phyloP scores from a whole-genome alignment of 1,139 yeast species.

The Suhomyces chickasaworum region DNA sequence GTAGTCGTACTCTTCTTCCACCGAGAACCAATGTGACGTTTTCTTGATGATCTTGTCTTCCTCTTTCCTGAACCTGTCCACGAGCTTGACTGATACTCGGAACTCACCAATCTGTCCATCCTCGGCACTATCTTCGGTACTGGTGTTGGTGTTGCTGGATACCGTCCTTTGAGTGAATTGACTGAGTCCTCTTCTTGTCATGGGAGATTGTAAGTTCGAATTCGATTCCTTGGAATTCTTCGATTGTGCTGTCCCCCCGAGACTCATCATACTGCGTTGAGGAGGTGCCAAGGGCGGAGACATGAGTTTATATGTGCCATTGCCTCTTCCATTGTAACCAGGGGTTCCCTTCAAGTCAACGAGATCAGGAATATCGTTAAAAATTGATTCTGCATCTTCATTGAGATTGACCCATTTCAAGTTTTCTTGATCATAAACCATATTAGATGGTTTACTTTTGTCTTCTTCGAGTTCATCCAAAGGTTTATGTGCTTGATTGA shows the following conservation, averaged over 20 bases:
- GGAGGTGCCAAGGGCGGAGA: conserved; percentile 15
- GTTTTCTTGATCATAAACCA: conserved; percentile 63
- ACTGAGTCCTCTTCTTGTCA: conserved; percentile 21
- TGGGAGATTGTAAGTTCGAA: conserved; percentile 15
- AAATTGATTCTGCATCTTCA: conserved; percentile 51
- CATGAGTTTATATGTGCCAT: conserved; percentile 9
- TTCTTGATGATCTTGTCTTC: conserved; percentile 52
- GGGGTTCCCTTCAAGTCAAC: conserved; percentile 14
- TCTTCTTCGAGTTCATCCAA: conserved; percentile 15
- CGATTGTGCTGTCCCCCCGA: neutral
- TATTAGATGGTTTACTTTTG: conserved; percentile 31
- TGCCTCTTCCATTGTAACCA: conserved; percentile 2
- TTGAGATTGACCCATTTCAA: conserved; percentile 50
- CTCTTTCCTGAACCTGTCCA: conserved; percentile 50
- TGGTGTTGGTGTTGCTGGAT: conserved; percentile 27
- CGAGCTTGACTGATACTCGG: conserved; percentile 38
- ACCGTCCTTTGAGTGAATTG: conserved; percentile 41
- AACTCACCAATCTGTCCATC: conserved; percentile 36
- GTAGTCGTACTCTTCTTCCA: conserved; percentile 36
- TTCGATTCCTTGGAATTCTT: neutral
- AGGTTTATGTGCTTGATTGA: conserved; percentile 1
- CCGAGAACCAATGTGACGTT: conserved; percentile 55
- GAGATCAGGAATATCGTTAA: conserved; percentile 52
- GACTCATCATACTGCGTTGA: neutral
- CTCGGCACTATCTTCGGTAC: conserved; percentile 11